Percentiles rank a stretch among this genome's conserved stretches.
phyloP scores from a whole-genome alignment of 2,329 filamentous ascomycete species.

The Talaromyces amestolkiae region DNA sequence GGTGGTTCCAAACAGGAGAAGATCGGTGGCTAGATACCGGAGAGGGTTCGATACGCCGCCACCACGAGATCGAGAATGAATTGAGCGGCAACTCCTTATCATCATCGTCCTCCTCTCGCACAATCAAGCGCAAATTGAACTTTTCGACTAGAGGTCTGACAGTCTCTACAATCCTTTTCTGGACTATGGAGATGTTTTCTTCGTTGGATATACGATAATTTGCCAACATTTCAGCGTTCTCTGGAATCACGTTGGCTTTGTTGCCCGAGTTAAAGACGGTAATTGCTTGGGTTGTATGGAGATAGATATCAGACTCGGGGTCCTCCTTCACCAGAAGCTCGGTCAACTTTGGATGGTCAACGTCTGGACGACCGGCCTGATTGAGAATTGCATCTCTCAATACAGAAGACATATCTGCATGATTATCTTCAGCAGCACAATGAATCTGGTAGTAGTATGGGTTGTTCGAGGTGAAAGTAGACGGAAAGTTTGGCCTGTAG shows the following conservation, averaged over 20 bases:
- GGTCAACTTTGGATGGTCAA: background rate
- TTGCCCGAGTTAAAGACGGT: constrained; percentile 54
- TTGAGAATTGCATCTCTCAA: constrained; percentile 26
- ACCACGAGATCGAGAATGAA: background rate
- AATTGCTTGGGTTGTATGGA: background rate
- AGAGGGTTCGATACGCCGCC: constrained; percentile 24
- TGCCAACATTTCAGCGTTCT: constrained; percentile 51
- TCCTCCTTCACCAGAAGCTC: background rate
- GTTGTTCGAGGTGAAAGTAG: constrained; percentile 50
- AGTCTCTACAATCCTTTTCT: constrained; percentile 46
- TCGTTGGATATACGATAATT: constrained; percentile 60
- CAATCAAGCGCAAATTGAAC: background rate
- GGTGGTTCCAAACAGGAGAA: background rate
- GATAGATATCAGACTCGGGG: background rate
- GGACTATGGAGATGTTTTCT: constrained; percentile 48
- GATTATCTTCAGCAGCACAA: constrained; percentile 58
- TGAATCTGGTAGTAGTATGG: constrained; percentile 57
- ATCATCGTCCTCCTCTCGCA: constrained; percentile 26
- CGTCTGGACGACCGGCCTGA: background rate
- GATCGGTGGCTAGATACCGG: constrained; percentile 28
- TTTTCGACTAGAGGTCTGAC: constrained; percentile 32
- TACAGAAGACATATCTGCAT: constrained; percentile 44
- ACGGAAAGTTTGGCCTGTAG: constrained; percentile 46
- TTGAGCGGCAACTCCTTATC: constrained; percentile 18
- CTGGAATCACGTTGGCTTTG: constrained; percentile 59